Evolutionary conservation across 1,284 basidiomycete species (phyloP).

Genomic region (Cryptococcus wingfieldii): DNA sequence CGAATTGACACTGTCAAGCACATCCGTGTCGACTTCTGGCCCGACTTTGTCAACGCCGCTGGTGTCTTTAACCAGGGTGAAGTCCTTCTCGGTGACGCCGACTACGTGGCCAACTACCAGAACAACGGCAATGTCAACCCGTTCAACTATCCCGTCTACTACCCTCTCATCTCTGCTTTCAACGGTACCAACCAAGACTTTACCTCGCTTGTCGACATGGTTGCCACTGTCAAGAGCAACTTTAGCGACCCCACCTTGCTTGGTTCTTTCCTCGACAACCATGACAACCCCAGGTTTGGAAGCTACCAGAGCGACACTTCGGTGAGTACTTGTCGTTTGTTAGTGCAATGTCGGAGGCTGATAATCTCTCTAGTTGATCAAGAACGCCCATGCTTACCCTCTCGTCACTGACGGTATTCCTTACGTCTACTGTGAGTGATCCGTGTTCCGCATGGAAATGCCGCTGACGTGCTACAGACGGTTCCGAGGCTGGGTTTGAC

Average conservation of each 20-base stretch:
- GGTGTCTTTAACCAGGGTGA: constrained; percentile 52
- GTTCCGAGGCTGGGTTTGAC: constrained; percentile 48
- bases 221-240: constrained; percentile 17
- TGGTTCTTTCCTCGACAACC: constrained; percentile 49
- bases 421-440: constrained; percentile 51
- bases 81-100: constrained; percentile 44
- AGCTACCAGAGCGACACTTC: constrained; percentile 19
- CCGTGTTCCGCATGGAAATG: not conserved
- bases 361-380: constrained; percentile 35
- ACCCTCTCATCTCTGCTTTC: constrained; percentile 46
- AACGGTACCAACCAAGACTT: constrained; percentile 22
- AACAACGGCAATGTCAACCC: constrained; percentile 51
- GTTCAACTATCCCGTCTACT: constrained; percentile 58
- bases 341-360: not conserved
- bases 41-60: constrained; percentile 42
- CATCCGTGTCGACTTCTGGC: constrained; percentile 50
- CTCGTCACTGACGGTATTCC: constrained; percentile 56
- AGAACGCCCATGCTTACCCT: constrained; percentile 51
- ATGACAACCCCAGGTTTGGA: constrained; percentile 50
- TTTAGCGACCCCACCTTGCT: constrained; percentile 45
- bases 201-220: constrained; percentile 22
- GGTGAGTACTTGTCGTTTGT: constrained; percentile 10
- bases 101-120: constrained; percentile 43
- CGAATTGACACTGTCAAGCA: constrained; percentile 53
- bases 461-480: constrained; percentile 4